A percentile compares a stretch with the other conserved stretches of the same genome.
Conservation (phyloP, 192 early-diverging fungal species). For the Mortierella antarctica region DNA sequence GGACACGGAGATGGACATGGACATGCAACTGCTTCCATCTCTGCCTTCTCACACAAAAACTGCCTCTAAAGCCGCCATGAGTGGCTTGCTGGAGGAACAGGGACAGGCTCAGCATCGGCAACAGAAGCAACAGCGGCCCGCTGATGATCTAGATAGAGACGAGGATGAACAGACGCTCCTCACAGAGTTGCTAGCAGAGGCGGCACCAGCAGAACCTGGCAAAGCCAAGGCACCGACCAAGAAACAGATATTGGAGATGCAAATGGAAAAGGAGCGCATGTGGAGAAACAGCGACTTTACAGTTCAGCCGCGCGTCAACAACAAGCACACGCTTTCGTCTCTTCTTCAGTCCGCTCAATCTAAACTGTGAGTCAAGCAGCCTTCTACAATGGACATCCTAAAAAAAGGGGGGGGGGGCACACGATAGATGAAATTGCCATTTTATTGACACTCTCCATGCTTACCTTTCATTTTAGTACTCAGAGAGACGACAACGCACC, state of each 20-base stretch:
- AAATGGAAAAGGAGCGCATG: slow-evolving; percentile 5
- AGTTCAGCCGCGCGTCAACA: background rate
- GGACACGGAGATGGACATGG: slow-evolving; percentile 2
- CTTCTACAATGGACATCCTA: background rate
- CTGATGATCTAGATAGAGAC: too few species aligned
- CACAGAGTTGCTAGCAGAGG: too few species aligned
- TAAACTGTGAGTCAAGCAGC: background rate
- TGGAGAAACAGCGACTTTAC: background rate
- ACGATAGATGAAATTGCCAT: too few species aligned
- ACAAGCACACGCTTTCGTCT: background rate
- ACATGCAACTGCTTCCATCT: background rate
- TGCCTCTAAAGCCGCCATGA: background rate
- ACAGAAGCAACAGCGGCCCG: too few species aligned
- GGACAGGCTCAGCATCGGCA: too few species aligned
- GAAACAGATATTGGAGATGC: background rate
- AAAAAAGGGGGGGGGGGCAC: too few species aligned
- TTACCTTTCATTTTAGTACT: too few species aligned
- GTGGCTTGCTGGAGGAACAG: too few species aligned
- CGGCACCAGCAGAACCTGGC: too few species aligned
- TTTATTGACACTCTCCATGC: too few species aligned
- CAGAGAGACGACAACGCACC: background rate
- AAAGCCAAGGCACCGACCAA: slow-evolving; percentile 3
- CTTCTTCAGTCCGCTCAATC: slow-evolving; percentile 5
- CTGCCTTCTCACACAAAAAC: background rate
- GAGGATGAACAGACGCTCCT: too few species aligned